Percentiles rank a stretch among this genome's conserved stretches.
These are phyloP conservation scores for Alternaria angustiovoidea DNA, from an alignment of 2,329 filamentous ascomycete species.

Conservation along the genomic window DNA sequence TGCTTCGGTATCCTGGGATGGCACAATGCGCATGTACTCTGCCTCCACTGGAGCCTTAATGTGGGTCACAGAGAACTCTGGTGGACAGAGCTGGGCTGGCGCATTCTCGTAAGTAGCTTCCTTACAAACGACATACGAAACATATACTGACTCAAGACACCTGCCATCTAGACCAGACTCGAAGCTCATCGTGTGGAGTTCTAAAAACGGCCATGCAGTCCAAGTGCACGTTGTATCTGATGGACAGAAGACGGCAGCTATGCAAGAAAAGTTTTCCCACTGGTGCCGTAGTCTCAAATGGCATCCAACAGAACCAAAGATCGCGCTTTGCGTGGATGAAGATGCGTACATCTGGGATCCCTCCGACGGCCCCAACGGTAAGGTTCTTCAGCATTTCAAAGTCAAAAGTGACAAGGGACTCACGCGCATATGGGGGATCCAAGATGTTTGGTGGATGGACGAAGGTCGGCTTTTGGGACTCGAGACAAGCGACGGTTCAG, in stretches of 20 bases:
- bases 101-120: constrained; percentile 27
- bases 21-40: constrained; percentile 38
- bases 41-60: constrained; percentile 25
- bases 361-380: constrained; percentile 27
- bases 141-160: neutral
- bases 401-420: constrained; percentile 14
- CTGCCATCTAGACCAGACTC: constrained; percentile 22
- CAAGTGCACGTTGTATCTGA: constrained; percentile 28
- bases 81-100: constrained; percentile 32
- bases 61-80: constrained; percentile 29
- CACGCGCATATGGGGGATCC: constrained; percentile 15
- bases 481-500: constrained; percentile 29
- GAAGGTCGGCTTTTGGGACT: constrained; percentile 28
- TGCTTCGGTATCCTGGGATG: constrained; percentile 41
- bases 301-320: constrained; percentile 32
- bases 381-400: constrained; percentile 29
- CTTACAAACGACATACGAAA: neutral
- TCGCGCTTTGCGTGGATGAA: constrained; percentile 31
- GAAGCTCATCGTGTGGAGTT: constrained; percentile 36
- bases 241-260: constrained; percentile 23
- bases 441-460: constrained; percentile 28
- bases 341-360: constrained; percentile 36
- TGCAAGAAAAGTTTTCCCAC: constrained; percentile 16
- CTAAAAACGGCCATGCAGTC: constrained; percentile 19
- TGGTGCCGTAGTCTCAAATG: constrained; percentile 36